phyloP scores from a whole-genome alignment of 305 asterid species.

The Solanum hybrid region DNA sequence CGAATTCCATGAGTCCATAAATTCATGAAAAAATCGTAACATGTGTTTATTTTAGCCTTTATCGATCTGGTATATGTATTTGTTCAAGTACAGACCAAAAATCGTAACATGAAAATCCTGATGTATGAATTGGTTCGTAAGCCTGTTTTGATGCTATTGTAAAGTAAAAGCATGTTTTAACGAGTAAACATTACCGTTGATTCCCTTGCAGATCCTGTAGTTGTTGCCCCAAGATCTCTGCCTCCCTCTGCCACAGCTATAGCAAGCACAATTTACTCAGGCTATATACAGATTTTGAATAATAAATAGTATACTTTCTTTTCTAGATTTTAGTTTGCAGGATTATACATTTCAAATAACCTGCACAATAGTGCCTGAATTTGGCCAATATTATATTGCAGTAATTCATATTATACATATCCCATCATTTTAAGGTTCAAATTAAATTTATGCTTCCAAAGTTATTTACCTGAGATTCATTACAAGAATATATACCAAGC shows the following conservation, averaged over 20 bases:
- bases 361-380: background rate
- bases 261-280: conserved; percentile 6
- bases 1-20: background rate
- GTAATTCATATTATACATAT: background rate
- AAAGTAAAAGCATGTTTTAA: background rate
- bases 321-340: background rate
- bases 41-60: background rate
- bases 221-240: conserved; percentile 61
- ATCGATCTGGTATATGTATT: background rate
- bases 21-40: background rate
- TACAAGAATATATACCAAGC: no score
- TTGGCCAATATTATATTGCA: background rate
- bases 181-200: conserved; percentile 37
- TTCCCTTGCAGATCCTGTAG: conserved; percentile 55
- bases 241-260: conserved; percentile 84
- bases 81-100: background rate
- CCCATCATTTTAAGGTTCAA: background rate
- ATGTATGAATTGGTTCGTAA: background rate
- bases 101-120: background rate
- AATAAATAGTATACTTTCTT: background rate
- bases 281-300: background rate
- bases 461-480: no score
- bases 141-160: background rate
- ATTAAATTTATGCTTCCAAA: no score
- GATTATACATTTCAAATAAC: background rate